A percentile compares a stretch with the other conserved stretches of the same genome.
Conservation (phyloP, 352 stramenopile genomes). For the Blastocystis sp. region DNA sequence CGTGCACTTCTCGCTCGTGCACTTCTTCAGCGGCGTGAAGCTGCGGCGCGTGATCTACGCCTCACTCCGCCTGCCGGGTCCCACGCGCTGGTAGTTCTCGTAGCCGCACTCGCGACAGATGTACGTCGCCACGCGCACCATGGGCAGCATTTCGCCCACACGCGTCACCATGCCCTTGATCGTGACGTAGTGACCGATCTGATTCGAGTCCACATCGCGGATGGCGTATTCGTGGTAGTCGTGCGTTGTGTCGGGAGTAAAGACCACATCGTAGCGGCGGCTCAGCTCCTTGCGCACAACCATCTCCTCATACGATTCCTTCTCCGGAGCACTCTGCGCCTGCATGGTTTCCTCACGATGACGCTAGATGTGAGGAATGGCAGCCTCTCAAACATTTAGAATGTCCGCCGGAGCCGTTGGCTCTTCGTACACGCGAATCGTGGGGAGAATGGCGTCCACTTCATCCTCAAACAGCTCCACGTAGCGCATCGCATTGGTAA, state of each 20-base stretch:
- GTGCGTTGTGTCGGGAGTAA: background rate
- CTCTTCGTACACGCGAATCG: conserved; percentile 15
- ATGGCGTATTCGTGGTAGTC: conserved; percentile 75
- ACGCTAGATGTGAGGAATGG: background rate
- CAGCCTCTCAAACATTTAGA: background rate
- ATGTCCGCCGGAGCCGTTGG: conserved; percentile 1
- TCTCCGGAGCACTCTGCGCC: background rate
- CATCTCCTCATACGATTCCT: conserved; percentile 7
- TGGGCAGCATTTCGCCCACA: conserved; percentile 89
- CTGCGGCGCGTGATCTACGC: conserved; percentile 80
- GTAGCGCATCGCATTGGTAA: conserved; percentile 81
- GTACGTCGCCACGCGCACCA: conserved; percentile 95
- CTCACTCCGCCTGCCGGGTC: conserved; percentile 84
- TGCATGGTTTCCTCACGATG: conserved; percentile 6
- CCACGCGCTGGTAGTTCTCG: conserved; percentile 86
- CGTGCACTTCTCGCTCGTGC: conserved; percentile 84
- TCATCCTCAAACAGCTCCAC: conserved; percentile 80
- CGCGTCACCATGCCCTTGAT: conserved; percentile 96
- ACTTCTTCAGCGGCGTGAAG: conserved; percentile 88
- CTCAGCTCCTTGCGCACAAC: background rate
- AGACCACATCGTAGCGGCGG: conserved; percentile 33
- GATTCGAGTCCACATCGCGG: conserved; percentile 88
- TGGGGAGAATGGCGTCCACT: conserved; percentile 80
- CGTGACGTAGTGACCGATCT: conserved; percentile 92
- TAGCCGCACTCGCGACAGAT: conserved; percentile 86